phyloP scores from a whole-genome alignment of 169 alveolate genomes.

The Eimeria mitis region DNA sequence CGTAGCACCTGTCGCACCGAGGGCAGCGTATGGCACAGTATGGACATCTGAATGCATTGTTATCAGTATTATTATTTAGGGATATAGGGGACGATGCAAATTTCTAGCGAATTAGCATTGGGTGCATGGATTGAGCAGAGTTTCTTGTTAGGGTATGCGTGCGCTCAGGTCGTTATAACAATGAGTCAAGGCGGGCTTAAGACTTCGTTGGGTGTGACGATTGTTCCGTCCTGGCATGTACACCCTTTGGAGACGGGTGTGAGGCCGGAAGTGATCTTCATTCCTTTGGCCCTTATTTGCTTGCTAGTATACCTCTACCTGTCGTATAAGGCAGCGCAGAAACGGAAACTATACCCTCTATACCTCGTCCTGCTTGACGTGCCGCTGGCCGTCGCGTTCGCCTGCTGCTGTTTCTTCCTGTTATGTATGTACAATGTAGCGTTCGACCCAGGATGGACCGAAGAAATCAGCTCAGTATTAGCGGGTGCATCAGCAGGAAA shows the following conservation, averaged over 20 bases:
- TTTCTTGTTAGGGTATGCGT: neutral
- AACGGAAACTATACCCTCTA: constrained; percentile 15
- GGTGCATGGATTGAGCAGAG: neutral
- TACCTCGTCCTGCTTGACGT: constrained; percentile 43
- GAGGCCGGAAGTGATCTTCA: constrained; percentile 47
- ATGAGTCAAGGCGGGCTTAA: constrained; percentile 33
- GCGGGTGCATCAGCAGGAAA: neutral
- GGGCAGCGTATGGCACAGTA: neutral
- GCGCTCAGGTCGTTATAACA: neutral
- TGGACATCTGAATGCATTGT: neutral
- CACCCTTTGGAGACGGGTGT: constrained; percentile 61
- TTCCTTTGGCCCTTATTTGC: constrained; percentile 41
- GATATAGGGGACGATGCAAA: neutral
- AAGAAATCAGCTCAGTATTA: neutral
- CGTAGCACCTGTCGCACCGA: neutral
- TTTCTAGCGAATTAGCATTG: neutral
- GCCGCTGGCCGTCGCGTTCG: constrained; percentile 51
- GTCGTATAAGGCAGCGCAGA: constrained; percentile 43
- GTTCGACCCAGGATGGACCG: constrained; percentile 70
- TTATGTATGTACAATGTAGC: constrained; percentile 68
- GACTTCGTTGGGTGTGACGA: constrained; percentile 52
- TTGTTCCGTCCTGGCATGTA: constrained; percentile 54
- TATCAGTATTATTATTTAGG: no score
- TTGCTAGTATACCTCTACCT: constrained; percentile 17
- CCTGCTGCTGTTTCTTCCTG: constrained; percentile 61